A percentile compares a stretch with the other conserved stretches of the same genome.
Conservation (phyloP, 352 stramenopile species). For the Elongisporangium senticosum region DNA sequence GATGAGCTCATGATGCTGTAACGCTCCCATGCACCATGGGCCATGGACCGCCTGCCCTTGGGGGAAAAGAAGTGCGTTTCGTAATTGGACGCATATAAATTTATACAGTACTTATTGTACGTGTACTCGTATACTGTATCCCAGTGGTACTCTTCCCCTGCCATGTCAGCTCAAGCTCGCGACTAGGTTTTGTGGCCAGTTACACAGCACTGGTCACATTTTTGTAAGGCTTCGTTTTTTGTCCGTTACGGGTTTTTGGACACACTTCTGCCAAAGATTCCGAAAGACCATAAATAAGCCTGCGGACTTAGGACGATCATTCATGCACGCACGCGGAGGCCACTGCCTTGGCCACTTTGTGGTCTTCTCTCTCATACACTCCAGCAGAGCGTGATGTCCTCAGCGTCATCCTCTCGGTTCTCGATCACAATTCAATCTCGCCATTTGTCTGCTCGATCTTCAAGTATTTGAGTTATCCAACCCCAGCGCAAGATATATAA, state of each 20-base stretch:
- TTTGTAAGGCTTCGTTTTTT: not conserved
- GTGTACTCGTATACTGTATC: not conserved
- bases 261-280: not conserved
- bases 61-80: not conserved
- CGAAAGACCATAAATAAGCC: not conserved
- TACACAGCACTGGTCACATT: not conserved
- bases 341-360: not conserved
- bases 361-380: not conserved
- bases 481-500: not conserved
- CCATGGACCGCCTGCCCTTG: not conserved
- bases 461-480: not conserved
- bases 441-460: not conserved
- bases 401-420: not conserved
- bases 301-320: not conserved
- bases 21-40: not conserved
- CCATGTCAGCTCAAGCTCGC: not conserved
- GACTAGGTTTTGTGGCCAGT: not conserved
- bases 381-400: not conserved
- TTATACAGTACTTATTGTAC: not conserved
- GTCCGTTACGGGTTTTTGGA: not conserved
- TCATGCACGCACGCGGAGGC: not conserved
- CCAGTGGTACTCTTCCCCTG: not conserved
- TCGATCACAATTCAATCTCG: not conserved
- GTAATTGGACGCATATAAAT: not conserved
- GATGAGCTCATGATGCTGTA: not conserved